A percentile compares a stretch with the other conserved stretches of the same genome.
Evolutionary conservation across 768 basidiomycete genomes (phyloP).

Genomic region (Auriscalpium microsporum): DNA sequence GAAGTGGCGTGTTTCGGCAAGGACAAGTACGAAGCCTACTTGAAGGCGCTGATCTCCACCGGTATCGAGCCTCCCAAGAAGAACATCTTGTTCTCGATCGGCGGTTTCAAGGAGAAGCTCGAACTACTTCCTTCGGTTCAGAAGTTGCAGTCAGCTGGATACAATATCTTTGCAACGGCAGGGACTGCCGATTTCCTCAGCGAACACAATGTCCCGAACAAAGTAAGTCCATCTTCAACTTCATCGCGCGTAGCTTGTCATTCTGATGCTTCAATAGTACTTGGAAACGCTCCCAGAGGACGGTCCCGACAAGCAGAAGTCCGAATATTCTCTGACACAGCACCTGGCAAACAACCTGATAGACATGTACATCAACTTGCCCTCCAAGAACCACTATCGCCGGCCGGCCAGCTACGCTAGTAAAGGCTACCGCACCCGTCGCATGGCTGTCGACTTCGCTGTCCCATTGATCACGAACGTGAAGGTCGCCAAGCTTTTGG

Average conservation of each 20-base stretch:
- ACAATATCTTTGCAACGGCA: slow-evolving; percentile 93
- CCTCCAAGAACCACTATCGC: slow-evolving; percentile 95
- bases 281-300: slow-evolving; percentile 80
- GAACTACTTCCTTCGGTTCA: slow-evolving; percentile 94
- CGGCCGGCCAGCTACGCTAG: slow-evolving; percentile 95
- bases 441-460: slow-evolving; percentile 98
- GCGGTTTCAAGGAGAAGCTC: slow-evolving; percentile 94
- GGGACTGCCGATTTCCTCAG: slow-evolving; percentile 97
- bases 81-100: slow-evolving; percentile 94
- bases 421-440: slow-evolving; percentile 92
- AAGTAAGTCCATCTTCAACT: slow-evolving; percentile 37
- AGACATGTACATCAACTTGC: slow-evolving; percentile 99
- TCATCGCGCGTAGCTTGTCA: background rate
- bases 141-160: slow-evolving; percentile 88
- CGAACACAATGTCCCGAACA: slow-evolving; percentile 95
- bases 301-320: slow-evolving; percentile 75
- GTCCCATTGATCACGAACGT: slow-evolving; percentile 97
- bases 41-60: slow-evolving; percentile 94
- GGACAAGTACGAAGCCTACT: slow-evolving; percentile 97
- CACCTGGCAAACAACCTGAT: slow-evolving; percentile 96
- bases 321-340: slow-evolving; percentile 94
- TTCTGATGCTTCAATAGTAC: slow-evolving; percentile 41
- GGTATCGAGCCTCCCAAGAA: slow-evolving; percentile 94
- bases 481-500: slow-evolving; percentile 95
- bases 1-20: slow-evolving; percentile 98